Conservation (phyloP, 345 rosid species). For the Iberis pinnata region DNA sequence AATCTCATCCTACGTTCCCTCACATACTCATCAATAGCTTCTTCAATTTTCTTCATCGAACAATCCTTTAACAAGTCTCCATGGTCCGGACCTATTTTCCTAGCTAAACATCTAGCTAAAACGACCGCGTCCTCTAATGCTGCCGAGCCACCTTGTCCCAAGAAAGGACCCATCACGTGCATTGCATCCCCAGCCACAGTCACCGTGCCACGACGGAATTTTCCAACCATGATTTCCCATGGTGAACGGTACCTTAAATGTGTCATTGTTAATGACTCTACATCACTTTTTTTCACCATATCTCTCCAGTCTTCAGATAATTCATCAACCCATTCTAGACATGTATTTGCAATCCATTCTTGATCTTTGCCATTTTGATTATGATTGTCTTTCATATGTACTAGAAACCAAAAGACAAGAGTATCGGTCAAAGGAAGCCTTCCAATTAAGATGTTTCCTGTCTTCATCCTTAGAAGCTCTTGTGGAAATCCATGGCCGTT, state of each 20-base stretch:
- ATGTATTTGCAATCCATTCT: conserved; percentile 23
- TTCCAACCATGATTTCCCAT: conserved; percentile 32
- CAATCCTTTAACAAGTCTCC: background rate
- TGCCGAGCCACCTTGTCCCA: conserved; percentile 46
- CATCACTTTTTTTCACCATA: conserved; percentile 35
- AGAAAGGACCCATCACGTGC: conserved; percentile 51
- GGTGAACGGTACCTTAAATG: conserved; percentile 41
- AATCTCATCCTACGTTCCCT: conserved; percentile 31
- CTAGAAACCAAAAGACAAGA: conserved; percentile 37
- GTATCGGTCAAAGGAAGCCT: conserved; percentile 31
- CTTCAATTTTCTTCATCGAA: conserved; percentile 16
- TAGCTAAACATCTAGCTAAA: conserved; percentile 41
- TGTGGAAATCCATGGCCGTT: conserved; percentile 36
- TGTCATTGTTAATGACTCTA: conserved; percentile 28
- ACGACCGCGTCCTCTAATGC: conserved; percentile 49
- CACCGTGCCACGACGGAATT: conserved; percentile 36
- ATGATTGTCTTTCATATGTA: conserved; percentile 20
- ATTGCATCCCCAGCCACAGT: conserved; percentile 51
- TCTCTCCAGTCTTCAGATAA: conserved; percentile 38
- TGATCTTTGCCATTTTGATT: conserved; percentile 25
- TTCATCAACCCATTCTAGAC: conserved; percentile 26
- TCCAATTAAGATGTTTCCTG: conserved; percentile 26
- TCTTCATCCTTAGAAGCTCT: conserved; percentile 20
- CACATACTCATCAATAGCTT: conserved; percentile 33
- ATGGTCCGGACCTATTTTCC: conserved; percentile 21